A percentile compares a stretch with the other conserved stretches of the same genome.
Evolutionary conservation across 306 rosid genomes (phyloP).

Genomic region (Fragaria iinumae): DNA sequence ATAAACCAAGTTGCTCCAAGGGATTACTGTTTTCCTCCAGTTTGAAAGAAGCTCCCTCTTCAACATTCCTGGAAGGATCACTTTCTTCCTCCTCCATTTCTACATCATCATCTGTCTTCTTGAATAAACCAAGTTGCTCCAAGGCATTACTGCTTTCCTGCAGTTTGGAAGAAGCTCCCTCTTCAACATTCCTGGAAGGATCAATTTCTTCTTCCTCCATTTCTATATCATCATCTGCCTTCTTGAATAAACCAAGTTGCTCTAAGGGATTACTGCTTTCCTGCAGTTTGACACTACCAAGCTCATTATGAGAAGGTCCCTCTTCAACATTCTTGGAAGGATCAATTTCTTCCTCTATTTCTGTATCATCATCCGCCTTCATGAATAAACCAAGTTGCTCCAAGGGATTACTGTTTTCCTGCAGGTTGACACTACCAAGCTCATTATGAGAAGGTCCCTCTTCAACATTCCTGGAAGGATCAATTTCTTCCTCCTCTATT

Average conservation of each 20-base stretch:
- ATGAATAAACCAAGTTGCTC: constrained; percentile 80
- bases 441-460: constrained; percentile 34
- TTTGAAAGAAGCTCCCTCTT: background rate
- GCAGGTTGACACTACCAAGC: constrained; percentile 62
- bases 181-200: constrained; percentile 28
- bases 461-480: constrained; percentile 28
- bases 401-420: constrained; percentile 61
- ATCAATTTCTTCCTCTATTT: constrained; percentile 58
- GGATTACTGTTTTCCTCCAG: constrained; percentile 36
- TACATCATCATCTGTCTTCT: constrained; percentile 46
- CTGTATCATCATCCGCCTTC: constrained; percentile 77
- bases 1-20: constrained; percentile 77
- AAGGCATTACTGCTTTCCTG: constrained; percentile 65
- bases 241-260: constrained; percentile 78
- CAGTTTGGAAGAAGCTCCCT: constrained; percentile 36
- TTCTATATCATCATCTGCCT: constrained; percentile 60
- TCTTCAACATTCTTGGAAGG: constrained; percentile 27
- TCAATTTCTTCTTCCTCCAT: constrained; percentile 62
- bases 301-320: constrained; percentile 35
- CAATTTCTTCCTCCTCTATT: constrained; percentile 66
- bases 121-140: constrained; percentile 76
- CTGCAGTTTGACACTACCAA: constrained; percentile 66
- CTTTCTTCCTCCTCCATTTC: constrained; percentile 73
- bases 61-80: constrained; percentile 27
- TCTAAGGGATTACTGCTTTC: constrained; percentile 46